Base-by-base conservation (phyloP, 1,139 yeast genomes). In the Scheffersomyces insectosa region DNA sequence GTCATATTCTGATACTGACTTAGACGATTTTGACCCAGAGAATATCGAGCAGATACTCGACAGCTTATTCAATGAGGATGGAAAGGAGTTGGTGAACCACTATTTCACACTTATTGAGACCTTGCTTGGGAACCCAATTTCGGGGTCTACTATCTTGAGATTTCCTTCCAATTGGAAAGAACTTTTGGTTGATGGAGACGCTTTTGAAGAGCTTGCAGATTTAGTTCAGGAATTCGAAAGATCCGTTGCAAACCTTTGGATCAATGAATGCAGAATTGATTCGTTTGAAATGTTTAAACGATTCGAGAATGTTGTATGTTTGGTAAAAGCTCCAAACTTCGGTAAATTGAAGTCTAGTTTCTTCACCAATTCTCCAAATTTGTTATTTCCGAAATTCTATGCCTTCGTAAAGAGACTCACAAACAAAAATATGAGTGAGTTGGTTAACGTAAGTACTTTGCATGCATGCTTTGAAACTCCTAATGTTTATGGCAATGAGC, bases 351-450 rank as follows among this genome's bases (percentile, higher is more conserved):
- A 31, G 15, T 20, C 36, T 8, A 39, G 33, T n/a, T 5, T 43
- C 14, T 41, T 41, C 28, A 59, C 67, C 1, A 52, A 54, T 16
- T 56, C 60, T 14, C 68, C 70, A 3, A 54, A 53, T 12, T 46
- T 65, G 13, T 41, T 62, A 37, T 66, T 62, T 43, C 68, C 67
- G 3, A 39, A 44, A 16, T 64, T 65, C 46, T 62, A 65, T 46
- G 43, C 50, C 11, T 50, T 49, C 33, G 30, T 60, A 25, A 23
- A 33, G n/a, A 12, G 27, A 9, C 38, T 38, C 27, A 37, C 32
- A 11, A 27, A 34, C 28, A 35, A 38, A 23, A 31, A 38, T 14
- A 30, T 29, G 36, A 23, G 43, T 14, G 15, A 37, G 7, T 31
- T 45, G 23, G 11, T 25, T 2, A 38, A 38, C 30, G 25, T 30